A percentile compares a stretch with the other conserved stretches of the same genome.
Evolutionary conservation across 345 rosid species (phyloP).

Genomic region (thale cress (Arabidopsis thaliana)): TAIR10.1 NC_003076.8:8119501-8120000

Average conservation of each 20-base stretch:
- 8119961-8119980: constrained; percentile 69
- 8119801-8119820: constrained; percentile 65
- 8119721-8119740: constrained; percentile 82
- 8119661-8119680: constrained; percentile 81
- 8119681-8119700: constrained; percentile 88
- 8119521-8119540: constrained; percentile 80
- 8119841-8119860: constrained; percentile 61
- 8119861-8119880: constrained; percentile 76
- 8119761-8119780: constrained; percentile 50
- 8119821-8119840: constrained; percentile 60
- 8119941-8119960: constrained; percentile 83
- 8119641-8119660: constrained; percentile 74
- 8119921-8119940: constrained; percentile 72
- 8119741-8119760: constrained; percentile 63
- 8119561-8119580: constrained; percentile 82
- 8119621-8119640: constrained; percentile 49
- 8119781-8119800: constrained; percentile 58
- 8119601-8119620: constrained; percentile 64
- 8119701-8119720: constrained; percentile 89
- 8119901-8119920: constrained; percentile 87
- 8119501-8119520: constrained; percentile 88
- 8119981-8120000: constrained; percentile 45
- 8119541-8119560: constrained; percentile 97
- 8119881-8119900: constrained; percentile 92
- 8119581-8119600: constrained; percentile 75